Evolutionary conservation across 2,329 filamentous ascomycete genomes (phyloP).

Genomic region (Coniochaeta ligniaria): DNA sequence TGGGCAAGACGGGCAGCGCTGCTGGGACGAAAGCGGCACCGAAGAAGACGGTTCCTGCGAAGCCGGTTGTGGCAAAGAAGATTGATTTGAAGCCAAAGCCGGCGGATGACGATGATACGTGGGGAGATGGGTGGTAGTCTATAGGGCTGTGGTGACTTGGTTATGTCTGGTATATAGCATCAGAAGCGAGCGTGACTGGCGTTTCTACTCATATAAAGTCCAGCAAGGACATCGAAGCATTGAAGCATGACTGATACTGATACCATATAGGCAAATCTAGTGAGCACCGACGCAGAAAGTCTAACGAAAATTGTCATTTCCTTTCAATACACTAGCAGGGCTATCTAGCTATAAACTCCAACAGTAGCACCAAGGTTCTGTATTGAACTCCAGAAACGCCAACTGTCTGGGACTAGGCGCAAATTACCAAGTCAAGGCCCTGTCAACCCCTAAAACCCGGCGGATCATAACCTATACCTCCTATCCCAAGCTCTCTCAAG

Average conservation of each 20-base stretch:
- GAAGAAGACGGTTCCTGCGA: slow-evolving; percentile 34
- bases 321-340: too few species aligned
- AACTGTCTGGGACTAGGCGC: neutral
- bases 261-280: neutral
- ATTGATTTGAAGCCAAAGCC: slow-evolving; percentile 62
- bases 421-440: neutral
- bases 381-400: neutral
- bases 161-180: neutral
- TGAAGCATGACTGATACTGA: neutral
- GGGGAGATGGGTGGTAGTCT: slow-evolving; percentile 58
- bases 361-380: neutral
- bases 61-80: slow-evolving; percentile 52
- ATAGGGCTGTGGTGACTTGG: neutral
- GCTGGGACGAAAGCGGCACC: slow-evolving; percentile 8
- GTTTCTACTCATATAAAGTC: neutral
- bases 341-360: neutral
- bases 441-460: neutral
- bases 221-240: neutral
- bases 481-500: neutral
- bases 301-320: neutral
- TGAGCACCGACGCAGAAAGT: neutral
- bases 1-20: slow-evolving; percentile 51
- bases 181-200: neutral
- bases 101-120: slow-evolving; percentile 50
- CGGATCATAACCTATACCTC: neutral